Evolutionary conservation across 1,139 yeast genomes (phyloP), one percentile per base, ranked within the genome.

Genomic region (Kodamaea sp.): DNA sequence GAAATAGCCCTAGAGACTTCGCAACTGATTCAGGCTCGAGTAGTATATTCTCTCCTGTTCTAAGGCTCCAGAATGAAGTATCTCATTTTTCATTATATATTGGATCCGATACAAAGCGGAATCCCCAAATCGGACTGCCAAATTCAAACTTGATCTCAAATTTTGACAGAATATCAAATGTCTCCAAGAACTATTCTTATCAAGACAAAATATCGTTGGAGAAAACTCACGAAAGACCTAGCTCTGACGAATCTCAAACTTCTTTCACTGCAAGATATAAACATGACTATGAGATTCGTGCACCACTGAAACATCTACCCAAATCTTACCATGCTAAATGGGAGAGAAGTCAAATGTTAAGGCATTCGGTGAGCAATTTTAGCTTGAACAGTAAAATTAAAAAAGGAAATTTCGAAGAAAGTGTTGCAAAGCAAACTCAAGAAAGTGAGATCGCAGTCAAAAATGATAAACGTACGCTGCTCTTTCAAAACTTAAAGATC

Each of bases 281-380:
- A 26, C 10, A 9, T 10, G n/a, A 10, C 28, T 26, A 26, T 37
- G 15, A 31, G 4, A 27, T 47, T 2, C 36, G 32, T 6, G 36
- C 45, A 2, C 55, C 57, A 12, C 55, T 57, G 2, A 35, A 38
- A 25, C 34, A 23, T 7, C 38, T 50, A 9, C 53, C 56, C 7
- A 43, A 40, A 28, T 38, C 41, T 2, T 32, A 43, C 8, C 47
- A 50, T 34, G 46, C 44, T 2, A 55, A 55, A 42, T 55, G 59
- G 59, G 56, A 55, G 36, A 47, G 60, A 38, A 53, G 53, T 11
- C 58, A 55, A 35, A 50, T 53, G 50, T 34, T 55, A 32, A 48
- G 50, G 38, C 52, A 52, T 26, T 42, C 50, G 1, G 58, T 52
- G 5, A 38, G 34, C 46, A 32, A 9, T 8, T 24, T 32, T 9